A percentile compares a stretch with the other conserved stretches of the same genome.
Conservation (phyloP, 2,329 filamentous ascomycete species). For the Colletotrichum australisinense region DNA sequence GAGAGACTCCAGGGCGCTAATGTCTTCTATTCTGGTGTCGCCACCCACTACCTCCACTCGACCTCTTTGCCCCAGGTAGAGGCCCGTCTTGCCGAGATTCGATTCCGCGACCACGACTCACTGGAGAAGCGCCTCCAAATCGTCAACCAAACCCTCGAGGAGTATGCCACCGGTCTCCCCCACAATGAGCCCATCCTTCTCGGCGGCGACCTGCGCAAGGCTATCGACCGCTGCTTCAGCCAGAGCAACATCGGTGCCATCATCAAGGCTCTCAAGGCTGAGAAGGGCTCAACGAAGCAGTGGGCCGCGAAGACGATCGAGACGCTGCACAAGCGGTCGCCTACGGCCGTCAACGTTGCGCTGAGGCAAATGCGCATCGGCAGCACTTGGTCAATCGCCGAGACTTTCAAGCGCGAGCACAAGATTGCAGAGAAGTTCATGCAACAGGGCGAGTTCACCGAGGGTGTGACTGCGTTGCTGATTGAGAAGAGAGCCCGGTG, state of each 20-base stretch:
- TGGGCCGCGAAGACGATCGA: constrained; percentile 86
- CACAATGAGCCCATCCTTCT: constrained; percentile 76
- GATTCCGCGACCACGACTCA: constrained; percentile 82
- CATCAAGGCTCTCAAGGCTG: constrained; percentile 72
- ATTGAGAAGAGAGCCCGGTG: constrained; percentile 76
- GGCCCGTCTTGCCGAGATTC: constrained; percentile 86
- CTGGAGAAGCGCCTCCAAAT: constrained; percentile 73
- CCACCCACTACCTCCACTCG: constrained; percentile 96
- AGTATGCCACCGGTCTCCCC: constrained; percentile 89
- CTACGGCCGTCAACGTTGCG: constrained; percentile 87
- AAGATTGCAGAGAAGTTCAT: constrained; percentile 90
- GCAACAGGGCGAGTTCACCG: constrained; percentile 88
- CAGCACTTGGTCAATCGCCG: constrained; percentile 79
- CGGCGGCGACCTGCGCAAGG: constrained; percentile 76
- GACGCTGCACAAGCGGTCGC: constrained; percentile 82
- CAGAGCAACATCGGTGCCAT: constrained; percentile 77
- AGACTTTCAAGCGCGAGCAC: constrained; percentile 89
- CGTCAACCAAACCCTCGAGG: constrained; percentile 90
- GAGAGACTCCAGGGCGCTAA: constrained; percentile 85
- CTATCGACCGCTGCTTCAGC: constrained; percentile 87
- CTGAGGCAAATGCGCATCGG: constrained; percentile 85
- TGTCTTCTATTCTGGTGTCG: constrained; percentile 89
- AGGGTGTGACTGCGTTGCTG: constrained; percentile 87
- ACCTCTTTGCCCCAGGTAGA: constrained; percentile 85
- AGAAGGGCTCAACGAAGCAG: constrained; percentile 62